Evolutionary conservation across 2,329 filamentous ascomycete genomes (phyloP), one percentile per base, ranked within the genome.

Genomic region (Aspergillus phoenicis): DNA sequence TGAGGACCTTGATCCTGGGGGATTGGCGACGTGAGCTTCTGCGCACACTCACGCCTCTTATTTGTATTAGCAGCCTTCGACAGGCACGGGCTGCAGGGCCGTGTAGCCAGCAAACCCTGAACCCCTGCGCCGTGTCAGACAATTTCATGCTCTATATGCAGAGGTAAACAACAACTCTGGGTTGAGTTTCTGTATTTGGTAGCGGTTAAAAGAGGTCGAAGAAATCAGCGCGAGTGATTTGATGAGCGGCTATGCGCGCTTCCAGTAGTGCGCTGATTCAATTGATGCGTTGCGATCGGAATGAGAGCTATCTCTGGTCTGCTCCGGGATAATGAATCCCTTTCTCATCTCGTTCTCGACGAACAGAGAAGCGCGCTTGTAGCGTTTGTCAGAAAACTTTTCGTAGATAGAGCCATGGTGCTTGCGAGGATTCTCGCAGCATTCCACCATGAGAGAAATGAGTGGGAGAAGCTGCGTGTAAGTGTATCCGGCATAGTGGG

Each of bases 401-500:
- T 97, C 91, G 73, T 87, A 97, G 45, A 99, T 89, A 7, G 93
- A 91, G 28, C 82, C 79, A 74, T 99, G 95, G 73, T 99, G 95
- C 70, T 89, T 88, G 64, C 84, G 84, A 6, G 93, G 90, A 59
- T 88, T 85, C 62, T 91, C 88, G 78, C 93, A 97, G 81, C 94
- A 98, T 68, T 97, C 92, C 53, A 96, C 81, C 66, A 99, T 88
- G 75, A 91, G 88, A 13, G 83, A 82, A 51, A 97, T 84, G 39
- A 97, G 80, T 2, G 89, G 88, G 70, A 88, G 88, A 59, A 99
- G 82, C 77, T 99, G 95, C 49, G 82, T 80, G 80, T 90, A 93
- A 2, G 93, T 97, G 80, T 99, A 98, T 57, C 91, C 91, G 38
- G 94, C 96, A 79, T 96, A 98, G 79, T 96, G 89, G 38, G 95